Evolutionary conservation across 331 rosid species (phyloP).

Genomic region (Saraca asoca): DNA sequence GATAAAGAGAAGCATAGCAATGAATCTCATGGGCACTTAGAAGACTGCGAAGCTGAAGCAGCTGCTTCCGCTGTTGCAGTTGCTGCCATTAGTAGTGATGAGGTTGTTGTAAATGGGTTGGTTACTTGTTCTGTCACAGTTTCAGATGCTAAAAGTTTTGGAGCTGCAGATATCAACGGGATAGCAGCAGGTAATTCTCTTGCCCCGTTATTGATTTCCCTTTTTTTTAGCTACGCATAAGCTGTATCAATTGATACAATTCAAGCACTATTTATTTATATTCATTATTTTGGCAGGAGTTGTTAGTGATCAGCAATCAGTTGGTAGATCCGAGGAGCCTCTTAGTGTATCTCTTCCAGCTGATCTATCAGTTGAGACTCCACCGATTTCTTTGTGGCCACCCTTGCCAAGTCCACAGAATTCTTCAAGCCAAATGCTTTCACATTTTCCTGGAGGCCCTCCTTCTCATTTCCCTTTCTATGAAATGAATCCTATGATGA

Average conservation of each 20-base stretch:
- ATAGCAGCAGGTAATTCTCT: slow-evolving; percentile 57
- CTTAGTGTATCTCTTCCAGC: slow-evolving; percentile 89
- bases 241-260: slow-evolving; percentile 5
- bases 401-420: slow-evolving; percentile 72
- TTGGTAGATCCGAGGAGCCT: slow-evolving; percentile 70
- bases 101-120: slow-evolving; percentile 63
- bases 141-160: slow-evolving; percentile 62
- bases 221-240: slow-evolving; percentile 2
- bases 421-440: slow-evolving; percentile 78
- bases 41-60: slow-evolving; percentile 90
- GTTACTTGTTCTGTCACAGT: slow-evolving; percentile 58
- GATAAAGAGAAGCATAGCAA: slow-evolving; percentile 64
- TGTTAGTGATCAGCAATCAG: slow-evolving; percentile 62
- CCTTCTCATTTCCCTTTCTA: slow-evolving; percentile 88
- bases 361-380: slow-evolving; percentile 88
- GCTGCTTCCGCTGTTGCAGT: slow-evolving; percentile 99
- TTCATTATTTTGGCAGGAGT: slow-evolving; percentile 52
- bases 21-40: slow-evolving; percentile 61
- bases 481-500: slow-evolving; percentile 93
- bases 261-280: slow-evolving; percentile 6
- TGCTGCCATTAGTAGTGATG: slow-evolving; percentile 92
- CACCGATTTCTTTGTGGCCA: slow-evolving; percentile 85
- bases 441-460: slow-evolving; percentile 79
- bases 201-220: not conserved
- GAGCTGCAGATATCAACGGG: slow-evolving; percentile 57